phyloP scores from a whole-genome alignment of 495 filamentous ascomycete genomes.

The Daldinia vernicosa region DNA sequence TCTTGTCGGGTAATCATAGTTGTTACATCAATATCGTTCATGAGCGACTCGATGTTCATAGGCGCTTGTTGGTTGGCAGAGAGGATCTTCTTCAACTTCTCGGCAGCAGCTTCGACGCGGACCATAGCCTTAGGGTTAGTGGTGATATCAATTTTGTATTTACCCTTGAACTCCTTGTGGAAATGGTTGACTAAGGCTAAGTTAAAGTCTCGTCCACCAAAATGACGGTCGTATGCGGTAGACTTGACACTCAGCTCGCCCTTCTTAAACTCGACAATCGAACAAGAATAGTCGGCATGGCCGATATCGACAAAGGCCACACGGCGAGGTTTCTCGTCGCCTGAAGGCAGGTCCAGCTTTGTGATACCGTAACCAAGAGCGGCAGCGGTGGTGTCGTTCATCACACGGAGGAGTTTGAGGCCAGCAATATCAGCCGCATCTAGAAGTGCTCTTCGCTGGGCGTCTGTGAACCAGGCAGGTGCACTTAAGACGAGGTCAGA shows the following conservation, averaged over 20 bases:
- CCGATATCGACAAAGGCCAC: constrained; percentile 96
- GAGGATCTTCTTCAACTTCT: constrained; percentile 99
- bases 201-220: constrained; percentile 98
- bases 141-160: constrained; percentile 90
- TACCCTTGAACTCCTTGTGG: constrained; percentile 91
- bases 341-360: constrained; percentile 86
- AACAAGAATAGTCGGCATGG: constrained; percentile 92
- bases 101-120: constrained; percentile 84
- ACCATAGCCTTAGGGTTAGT: constrained; percentile 87
- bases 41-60: constrained; percentile 97
- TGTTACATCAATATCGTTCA: constrained; percentile 95
- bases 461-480: constrained; percentile 96
- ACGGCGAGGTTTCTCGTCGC: constrained; percentile 91
- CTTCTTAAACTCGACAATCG: constrained; percentile 96
- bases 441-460: constrained; percentile 85
- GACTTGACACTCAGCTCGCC: constrained; percentile 94
- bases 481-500: constrained; percentile 93
- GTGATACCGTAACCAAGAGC: constrained; percentile 98
- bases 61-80: constrained; percentile 94
- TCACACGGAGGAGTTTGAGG: constrained; percentile 88
- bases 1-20: constrained; percentile 92
- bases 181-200: constrained; percentile 93
- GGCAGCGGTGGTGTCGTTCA: constrained; percentile 98
- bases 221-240: constrained; percentile 94
- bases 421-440: constrained; percentile 96